Conservation (phyloP, 441 rosid genomes). For the Erodium trifolium region DNA sequence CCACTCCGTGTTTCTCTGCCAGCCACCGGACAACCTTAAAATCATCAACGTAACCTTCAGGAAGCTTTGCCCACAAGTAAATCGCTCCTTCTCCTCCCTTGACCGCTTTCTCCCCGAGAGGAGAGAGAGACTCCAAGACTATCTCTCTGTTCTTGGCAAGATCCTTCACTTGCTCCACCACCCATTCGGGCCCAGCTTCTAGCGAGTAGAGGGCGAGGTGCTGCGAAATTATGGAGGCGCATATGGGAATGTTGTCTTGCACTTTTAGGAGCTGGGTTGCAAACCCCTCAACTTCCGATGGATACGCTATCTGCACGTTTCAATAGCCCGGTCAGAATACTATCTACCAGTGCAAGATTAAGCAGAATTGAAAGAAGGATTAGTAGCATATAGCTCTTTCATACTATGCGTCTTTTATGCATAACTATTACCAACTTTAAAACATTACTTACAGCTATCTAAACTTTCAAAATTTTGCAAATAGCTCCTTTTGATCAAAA, state of each 20-base stretch:
- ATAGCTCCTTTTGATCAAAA: too few relatives aligned
- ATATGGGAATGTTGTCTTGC: slow-evolving; percentile 94
- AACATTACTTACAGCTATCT: too few relatives aligned
- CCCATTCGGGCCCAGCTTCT: slow-evolving; percentile 77
- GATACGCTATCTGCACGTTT: slow-evolving; percentile 73
- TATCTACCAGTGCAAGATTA: too few relatives aligned
- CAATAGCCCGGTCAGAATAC: background rate
- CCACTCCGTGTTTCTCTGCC: slow-evolving; percentile 69
- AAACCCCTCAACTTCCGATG: slow-evolving; percentile 64
- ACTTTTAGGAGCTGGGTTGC: slow-evolving; percentile 68
- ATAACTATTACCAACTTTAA: too few relatives aligned
- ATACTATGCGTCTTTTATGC: too few relatives aligned
- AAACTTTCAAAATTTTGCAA: too few relatives aligned
- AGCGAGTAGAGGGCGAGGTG: slow-evolving; percentile 71
- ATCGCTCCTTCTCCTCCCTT: slow-evolving; percentile 97
- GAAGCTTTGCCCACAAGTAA: slow-evolving; percentile 93
- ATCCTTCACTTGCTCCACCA: slow-evolving; percentile 51
- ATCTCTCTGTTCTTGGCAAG: slow-evolving; percentile 77
- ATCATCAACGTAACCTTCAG: slow-evolving; percentile 41
- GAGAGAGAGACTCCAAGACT: slow-evolving; percentile 59
- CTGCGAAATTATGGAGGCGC: slow-evolving; percentile 80
- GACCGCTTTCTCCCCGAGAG: slow-evolving; percentile 64
- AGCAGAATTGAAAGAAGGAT: too few relatives aligned
- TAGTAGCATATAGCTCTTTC: too few relatives aligned
- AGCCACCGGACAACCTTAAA: slow-evolving; percentile 75